Base-by-base conservation (phyloP, 2,329 filamentous ascomycete species). In the Domatiomyces catenatus region DNA sequence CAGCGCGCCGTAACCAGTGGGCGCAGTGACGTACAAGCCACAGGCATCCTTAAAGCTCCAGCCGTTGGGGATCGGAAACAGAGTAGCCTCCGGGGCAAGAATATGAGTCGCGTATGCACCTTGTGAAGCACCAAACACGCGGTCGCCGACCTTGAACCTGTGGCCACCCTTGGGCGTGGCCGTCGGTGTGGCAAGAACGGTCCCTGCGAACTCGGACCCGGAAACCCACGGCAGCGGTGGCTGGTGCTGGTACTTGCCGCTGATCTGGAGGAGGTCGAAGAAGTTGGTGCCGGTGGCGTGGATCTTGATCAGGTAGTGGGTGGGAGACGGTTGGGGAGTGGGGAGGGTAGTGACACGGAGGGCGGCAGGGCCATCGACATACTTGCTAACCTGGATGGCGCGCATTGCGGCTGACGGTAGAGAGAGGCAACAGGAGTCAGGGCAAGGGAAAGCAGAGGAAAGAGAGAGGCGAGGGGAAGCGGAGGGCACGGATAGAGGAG, bases 191-290 rank as follows among this genome's bases (percentile, higher is more conserved):
- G 82, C 74, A 47, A 89, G 66, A 58, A 96, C 73, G 4, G 80
- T 74, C 56, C 90, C 90, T 20, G 86, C 79, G 70, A 95, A 96
- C 65, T 96, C 90, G 62, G 79, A 78, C 54, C 90, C 90, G 0
- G 86, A 80, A 47, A 90, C 71, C 88, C 89, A 94, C 28, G 89
- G 89, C 47, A 95, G 81, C 0, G 84, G 80, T 0, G 88, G 88
- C 61, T 95, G 89, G 64, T 86, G 77, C 64, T 96, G 90, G 69
- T 96, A 96, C 77, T 93, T 94, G 51, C 90, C 90, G 63, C 87
- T 83, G 63, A 95, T 87, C 64, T 96, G 90, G 50, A 96, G 79
- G 52, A 94, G 84, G 66, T 96, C 90, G 72, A 95, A 96, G 76
- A 96, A 96, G 71, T 96, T 96, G 61, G 86, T 86, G 18, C 87